Conservation (phyloP, 106 monocot species). For the Agapanthus africanus region DNA sequence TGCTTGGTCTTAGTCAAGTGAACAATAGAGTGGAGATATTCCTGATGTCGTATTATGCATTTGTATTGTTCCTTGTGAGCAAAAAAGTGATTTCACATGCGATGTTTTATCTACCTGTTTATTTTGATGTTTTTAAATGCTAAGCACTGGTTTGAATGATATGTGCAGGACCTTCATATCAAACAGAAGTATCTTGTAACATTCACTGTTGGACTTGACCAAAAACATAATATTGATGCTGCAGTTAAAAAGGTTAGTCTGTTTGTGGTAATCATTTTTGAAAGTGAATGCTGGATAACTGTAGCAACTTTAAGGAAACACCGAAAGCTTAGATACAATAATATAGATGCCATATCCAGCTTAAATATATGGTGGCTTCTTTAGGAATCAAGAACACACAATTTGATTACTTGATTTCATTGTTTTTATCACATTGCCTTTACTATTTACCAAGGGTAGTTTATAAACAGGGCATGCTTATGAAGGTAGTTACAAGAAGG, state of each 20-base stretch:
- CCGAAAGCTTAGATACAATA: no score
- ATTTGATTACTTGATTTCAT: not conserved
- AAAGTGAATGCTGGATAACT: constrained; percentile 1
- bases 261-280: not conserved
- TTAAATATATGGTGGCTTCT: not conserved
- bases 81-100: not conserved
- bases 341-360: not conserved
- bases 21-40: not conserved
- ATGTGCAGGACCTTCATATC: constrained; percentile 25
- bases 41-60: not conserved
- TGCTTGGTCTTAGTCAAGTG: not conserved
- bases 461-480: no score
- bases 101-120: not conserved
- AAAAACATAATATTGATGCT: constrained; percentile 39
- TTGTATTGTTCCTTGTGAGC: not conserved
- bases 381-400: not conserved
- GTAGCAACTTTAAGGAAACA: not conserved
- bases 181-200: constrained; percentile 38
- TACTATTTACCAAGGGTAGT: no score
- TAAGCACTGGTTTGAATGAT: not conserved
- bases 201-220: constrained; percentile 31
- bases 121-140: not conserved
- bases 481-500: no score
- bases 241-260: constrained; percentile 34
- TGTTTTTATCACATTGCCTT: not conserved